These are phyloP conservation scores for Xylaria longipes DNA, from an alignment of 495 filamentous ascomycete genomes.

Conservation along the genomic window DNA sequence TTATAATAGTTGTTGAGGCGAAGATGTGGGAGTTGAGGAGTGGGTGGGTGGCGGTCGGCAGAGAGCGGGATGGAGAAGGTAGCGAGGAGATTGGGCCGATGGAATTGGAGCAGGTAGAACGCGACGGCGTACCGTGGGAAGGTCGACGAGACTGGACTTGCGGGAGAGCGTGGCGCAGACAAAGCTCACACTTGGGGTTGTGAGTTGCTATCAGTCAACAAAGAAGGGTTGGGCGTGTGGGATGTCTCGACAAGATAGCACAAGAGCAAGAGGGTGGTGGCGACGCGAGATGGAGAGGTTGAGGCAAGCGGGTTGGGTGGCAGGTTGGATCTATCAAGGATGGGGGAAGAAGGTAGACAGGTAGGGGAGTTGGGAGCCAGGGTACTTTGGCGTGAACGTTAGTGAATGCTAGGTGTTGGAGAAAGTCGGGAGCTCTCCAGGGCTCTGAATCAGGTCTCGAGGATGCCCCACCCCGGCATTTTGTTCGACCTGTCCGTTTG, in stretches of 20 bases:
- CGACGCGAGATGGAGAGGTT: conserved; percentile 13
- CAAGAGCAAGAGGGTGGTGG: conserved; percentile 14
- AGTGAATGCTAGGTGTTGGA: neutral
- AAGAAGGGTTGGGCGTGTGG: neutral
- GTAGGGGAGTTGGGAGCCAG: neutral
- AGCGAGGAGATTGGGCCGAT: conserved; percentile 9
- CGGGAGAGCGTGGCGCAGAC: neutral
- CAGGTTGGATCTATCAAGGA: neutral
- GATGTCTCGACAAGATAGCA: neutral
- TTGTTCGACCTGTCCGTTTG: conserved; percentile 13
- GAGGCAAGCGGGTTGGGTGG: neutral
- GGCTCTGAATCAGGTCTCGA: conserved; percentile 11
- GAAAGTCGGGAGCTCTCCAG: neutral
- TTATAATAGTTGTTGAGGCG: neutral
- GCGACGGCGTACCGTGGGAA: conserved; percentile 6
- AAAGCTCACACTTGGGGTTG: conserved; percentile 1
- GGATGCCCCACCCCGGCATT: conserved; percentile 10
- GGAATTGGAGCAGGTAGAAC: neutral
- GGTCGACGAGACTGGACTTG: neutral
- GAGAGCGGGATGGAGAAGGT: conserved; percentile 6
- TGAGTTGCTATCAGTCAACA: neutral
- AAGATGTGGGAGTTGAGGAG: neutral
- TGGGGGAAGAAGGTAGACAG: neutral
- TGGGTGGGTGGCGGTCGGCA: conserved; percentile 1
- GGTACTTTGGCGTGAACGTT: conserved; percentile 7